Conservation (phyloP, 192 early-diverging fungal species). For the Podochytrium sp. region DNA sequence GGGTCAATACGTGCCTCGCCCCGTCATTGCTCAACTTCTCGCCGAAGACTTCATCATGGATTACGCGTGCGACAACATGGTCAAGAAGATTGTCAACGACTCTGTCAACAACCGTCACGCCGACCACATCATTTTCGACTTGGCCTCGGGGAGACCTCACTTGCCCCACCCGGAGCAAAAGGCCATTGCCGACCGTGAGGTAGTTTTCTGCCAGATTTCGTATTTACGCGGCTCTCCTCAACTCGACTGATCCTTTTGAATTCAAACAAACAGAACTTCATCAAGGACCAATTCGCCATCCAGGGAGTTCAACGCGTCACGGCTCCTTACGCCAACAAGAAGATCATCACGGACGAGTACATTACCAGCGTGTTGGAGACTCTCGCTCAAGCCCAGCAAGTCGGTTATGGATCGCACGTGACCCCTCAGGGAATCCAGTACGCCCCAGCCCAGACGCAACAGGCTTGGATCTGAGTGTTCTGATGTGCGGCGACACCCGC, state of each 20-base stretch:
- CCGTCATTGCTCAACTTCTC: not conserved
- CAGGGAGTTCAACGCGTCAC: not conserved
- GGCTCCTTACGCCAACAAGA: not conserved
- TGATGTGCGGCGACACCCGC: no score
- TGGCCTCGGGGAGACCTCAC: not conserved
- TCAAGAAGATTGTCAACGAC: not conserved
- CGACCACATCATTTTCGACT: conserved; percentile 6
- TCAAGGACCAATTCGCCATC: not conserved
- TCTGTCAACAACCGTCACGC: not conserved
- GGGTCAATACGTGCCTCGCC: not conserved
- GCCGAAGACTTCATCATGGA: conserved; percentile 12
- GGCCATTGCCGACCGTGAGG: not conserved
- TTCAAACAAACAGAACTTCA: not conserved
- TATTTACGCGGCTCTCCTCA: not conserved
- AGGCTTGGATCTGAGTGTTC: no score
- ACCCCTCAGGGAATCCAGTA: not conserved
- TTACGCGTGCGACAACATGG: not conserved
- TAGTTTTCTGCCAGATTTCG: no score
- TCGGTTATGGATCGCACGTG: not conserved
- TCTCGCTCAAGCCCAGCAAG: not conserved
- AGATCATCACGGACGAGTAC: not conserved
- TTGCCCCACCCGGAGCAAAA: not conserved
- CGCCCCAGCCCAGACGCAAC: no score
- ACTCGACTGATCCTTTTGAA: not conserved
- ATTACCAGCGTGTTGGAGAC: not conserved